These are phyloP conservation scores for Mallotus nudiflorus DNA, from an alignment of 345 rosid genomes.

Conservation along the genomic window DNA sequence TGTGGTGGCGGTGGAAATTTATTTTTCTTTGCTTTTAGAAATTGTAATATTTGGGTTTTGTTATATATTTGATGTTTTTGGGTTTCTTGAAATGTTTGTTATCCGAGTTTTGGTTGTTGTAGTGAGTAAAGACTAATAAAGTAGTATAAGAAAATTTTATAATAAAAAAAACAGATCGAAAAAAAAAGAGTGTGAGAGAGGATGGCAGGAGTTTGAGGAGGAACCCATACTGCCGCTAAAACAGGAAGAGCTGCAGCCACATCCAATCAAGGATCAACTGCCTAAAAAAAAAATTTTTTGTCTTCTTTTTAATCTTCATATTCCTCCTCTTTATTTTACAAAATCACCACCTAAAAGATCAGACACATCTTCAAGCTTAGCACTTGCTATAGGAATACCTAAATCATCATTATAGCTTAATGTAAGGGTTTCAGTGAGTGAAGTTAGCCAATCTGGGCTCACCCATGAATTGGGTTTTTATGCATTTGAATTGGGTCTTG, in stretches of 20 bases:
- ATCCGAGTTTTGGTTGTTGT: constrained; percentile 28
- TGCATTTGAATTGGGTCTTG: constrained; percentile 31
- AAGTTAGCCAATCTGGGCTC: constrained; percentile 94
- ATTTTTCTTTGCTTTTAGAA: constrained; percentile 11
- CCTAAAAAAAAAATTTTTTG: too few species aligned
- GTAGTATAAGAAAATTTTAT: constrained; percentile 6
- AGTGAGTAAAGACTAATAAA: constrained; percentile 12
- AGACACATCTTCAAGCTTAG: constrained; percentile 83
- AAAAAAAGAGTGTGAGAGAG: constrained; percentile 7
- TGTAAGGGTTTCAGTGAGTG: constrained; percentile 61
- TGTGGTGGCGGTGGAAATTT: neutral
- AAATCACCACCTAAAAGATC: constrained; percentile 97
- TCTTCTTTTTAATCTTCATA: too few species aligned
- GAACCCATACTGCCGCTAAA: constrained; percentile 60
- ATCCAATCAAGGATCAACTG: constrained; percentile 89
- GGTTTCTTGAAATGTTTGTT: constrained; percentile 25
- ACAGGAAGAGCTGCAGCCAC: constrained; percentile 89
- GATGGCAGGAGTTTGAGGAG: constrained; percentile 65
- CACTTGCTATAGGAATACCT: constrained; percentile 77
- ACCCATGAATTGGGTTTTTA: constrained; percentile 65
- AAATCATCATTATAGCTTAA: constrained; percentile 60
- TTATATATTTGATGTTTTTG: neutral
- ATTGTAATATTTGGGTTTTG: constrained; percentile 19
- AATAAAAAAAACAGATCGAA: neutral
- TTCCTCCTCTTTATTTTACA: too few species aligned